These are phyloP conservation scores for Aspergillus fumigatiaffinis DNA, from an alignment of 2,329 filamentous ascomycete genomes.

Conservation along the genomic window DNA sequence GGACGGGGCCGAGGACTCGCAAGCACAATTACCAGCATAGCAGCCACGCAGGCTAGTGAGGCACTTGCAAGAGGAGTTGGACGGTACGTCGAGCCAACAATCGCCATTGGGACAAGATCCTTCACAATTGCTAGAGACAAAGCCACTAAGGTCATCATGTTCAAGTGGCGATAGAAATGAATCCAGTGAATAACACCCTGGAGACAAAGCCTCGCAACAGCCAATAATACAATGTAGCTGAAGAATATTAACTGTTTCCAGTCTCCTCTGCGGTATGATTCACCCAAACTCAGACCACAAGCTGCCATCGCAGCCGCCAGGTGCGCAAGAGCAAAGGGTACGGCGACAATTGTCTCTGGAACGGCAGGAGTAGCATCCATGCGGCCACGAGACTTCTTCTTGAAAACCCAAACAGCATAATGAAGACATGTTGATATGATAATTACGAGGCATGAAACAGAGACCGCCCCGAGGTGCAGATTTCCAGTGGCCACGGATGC, in stretches of 20 bases:
- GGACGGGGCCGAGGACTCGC: slow-evolving; percentile 17
- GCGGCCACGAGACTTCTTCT: background rate
- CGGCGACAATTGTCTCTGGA: slow-evolving; percentile 1
- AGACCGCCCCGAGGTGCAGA: slow-evolving; percentile 19
- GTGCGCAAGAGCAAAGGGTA: slow-evolving; percentile 15
- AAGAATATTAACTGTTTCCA: slow-evolving; percentile 21
- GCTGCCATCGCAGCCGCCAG: slow-evolving; percentile 11
- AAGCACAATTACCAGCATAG: slow-evolving; percentile 12
- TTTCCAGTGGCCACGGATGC: slow-evolving; percentile 22
- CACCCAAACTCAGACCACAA: slow-evolving; percentile 14
- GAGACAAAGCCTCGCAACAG: slow-evolving; percentile 14
- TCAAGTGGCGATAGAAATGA: slow-evolving; percentile 23
- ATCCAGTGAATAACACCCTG: slow-evolving; percentile 7
- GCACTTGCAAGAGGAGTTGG: slow-evolving; percentile 14
- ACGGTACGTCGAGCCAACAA: slow-evolving; percentile 19
- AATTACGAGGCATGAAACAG: slow-evolving; percentile 17
- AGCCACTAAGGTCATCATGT: slow-evolving; percentile 13
- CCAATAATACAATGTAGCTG: slow-evolving; percentile 22
- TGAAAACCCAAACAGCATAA: slow-evolving; percentile 5
- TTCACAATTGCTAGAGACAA: slow-evolving; percentile 19
- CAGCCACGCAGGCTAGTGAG: slow-evolving; percentile 15
- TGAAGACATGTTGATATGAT: slow-evolving; percentile 10
- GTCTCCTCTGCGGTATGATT: slow-evolving; percentile 2
- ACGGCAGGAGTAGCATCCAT: slow-evolving; percentile 1
- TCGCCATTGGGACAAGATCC: slow-evolving; percentile 20